Base-by-base conservation (phyloP, 1,139 yeast genomes). In the Hanseniaspora uvarum region DNA sequence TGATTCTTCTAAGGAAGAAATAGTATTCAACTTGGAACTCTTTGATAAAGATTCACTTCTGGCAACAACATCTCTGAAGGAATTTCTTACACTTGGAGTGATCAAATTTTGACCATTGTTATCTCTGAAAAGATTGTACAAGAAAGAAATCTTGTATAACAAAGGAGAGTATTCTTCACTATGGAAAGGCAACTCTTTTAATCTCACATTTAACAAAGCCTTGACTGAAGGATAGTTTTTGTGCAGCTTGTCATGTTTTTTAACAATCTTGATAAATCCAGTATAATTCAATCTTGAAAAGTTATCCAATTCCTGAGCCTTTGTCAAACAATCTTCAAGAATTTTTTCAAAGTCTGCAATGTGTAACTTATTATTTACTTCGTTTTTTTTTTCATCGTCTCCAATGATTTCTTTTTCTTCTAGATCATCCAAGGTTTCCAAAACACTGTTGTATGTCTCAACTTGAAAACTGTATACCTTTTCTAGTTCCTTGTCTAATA, bases 161-260 rank as follows among this genome's bases (percentile, higher is more conserved):
- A 89, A 74, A 1, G 98, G 98, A 49, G 94, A 83, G 68, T 92
- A 88, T 71, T 89, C 96, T 70, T 92, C 98, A 18, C 89, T 80
- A 67, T 89, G 94, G 75, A 89, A 85, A 1, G 98, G 97, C 62
- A 89, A 74, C 53, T 83, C 83, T 66, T 82, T 83, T 68, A 92
- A 76, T 63, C 98, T 77, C 43, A 92, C 96, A 60, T 86, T 86
- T 61, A 92, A 72, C 63, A 92, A 72, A 0, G 97, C 95, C 67
- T 81, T 83, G 38, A 92, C 96, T 31, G 92, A 83, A 10, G 67
- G 70, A 68, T 84, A 92, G 59, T 80, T 76, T 21, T 88, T 78
- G 66, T 89, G 96, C 59, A 89, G 70, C 56, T 96, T 79, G 70
- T 92, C 98, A 65, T 92, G 98, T 69, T 89, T 92, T 72, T 92